Evolutionary conservation across 192 early-diverging fungal genomes (phyloP), one percentile per base, ranked within the genome.

Genomic region (Coemansia sp.): DNA sequence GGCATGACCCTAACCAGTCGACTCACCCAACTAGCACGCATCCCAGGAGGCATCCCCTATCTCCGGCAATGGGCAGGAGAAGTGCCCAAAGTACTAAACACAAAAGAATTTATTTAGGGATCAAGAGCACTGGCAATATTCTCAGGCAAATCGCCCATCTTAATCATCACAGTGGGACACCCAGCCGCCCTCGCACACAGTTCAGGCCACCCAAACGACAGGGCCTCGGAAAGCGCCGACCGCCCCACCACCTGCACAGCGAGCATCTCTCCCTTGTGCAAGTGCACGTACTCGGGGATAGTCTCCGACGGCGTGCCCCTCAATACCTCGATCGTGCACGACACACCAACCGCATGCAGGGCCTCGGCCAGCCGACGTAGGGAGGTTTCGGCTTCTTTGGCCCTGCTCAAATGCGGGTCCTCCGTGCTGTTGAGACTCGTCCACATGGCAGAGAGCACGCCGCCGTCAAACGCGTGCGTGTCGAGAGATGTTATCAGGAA

Each of bases 121-220:
- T 78, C 77, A 10, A 79, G n/a, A 0, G 71, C 77, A 24, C 58
- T 63, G 6, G 68, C 69, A 10, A 79, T 63, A 33, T 71, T 74
- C 26, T 82, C 79, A 0, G 63, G 35, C 42, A 82, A 28, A 39
- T 82, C 79, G 2, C 38, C 18, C 7, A 38, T 50, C 64, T 76
- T 74, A 2, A 82, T 65, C 20, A 82, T 31, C 28, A 82, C 38
- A 1, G 70, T 66, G 0, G 79, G 79, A 9, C 79, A 82, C 18
- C 23, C 64, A 0, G 79, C 33, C 21, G 4, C 4, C 11, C 71
- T 34, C 2, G 60, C 70, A 63, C 73, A 76, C 0, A 42, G 14
- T 13, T 82, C 79, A 0, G 73, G 64, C 79, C 79, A 82, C 23
- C 67, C 66, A n/a, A 65, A 82, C 4, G 50, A 14, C 11, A 81